Base-by-base conservation (phyloP, 306 rosid species). In the peach (Prunus persica) region DNA sequence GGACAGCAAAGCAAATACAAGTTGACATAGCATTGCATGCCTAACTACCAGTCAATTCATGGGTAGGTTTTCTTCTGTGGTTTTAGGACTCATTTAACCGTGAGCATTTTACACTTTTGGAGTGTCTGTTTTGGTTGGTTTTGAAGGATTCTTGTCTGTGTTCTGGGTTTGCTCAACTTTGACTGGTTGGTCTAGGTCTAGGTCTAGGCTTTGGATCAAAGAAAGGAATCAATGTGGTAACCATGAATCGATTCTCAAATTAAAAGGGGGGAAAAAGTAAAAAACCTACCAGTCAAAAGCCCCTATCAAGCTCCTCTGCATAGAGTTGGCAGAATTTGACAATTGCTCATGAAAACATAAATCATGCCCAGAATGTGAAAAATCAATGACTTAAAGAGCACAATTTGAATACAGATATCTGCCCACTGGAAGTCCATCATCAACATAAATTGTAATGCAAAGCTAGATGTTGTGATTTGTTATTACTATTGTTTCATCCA, bases 221-320 rank as follows among this genome's bases (percentile, higher is more conserved):
- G 32, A 78, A 30, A 60, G 56, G 20, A n/a, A n/a, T 20, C 61
- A 55, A 11, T n/a, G 61, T 60, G 65, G 50, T 56, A n/a, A 22
- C 45, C 58, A 50, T 68, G 57, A 14, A 32, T 32, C 38, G 38
- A 32, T 49, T 77, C 70, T 38, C 22, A 34, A 58, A 70, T 58
- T 34, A 9, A n/a, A 79, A 61, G 15, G 16, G 65, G 69, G 34
- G 3, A 4, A 20, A 58, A 38, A 61, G 46, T 13, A 14, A 13
- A 73, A 83, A 73, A 82, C 84, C 89, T 82, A 75, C 86, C 82
- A 66, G 90, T 90, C 90, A 81, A 69, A 81, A 81, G 73, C 52
- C 55, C 20, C 16, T 32, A 27, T 20, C 38, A 49, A 3, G 52
- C 50, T 24, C 54, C 30, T 19, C 50, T 45, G 27, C 57, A 58